Percentiles rank a stretch among this genome's conserved stretches.
Conservation (phyloP, 2,329 filamentous ascomycete species). For the Blastomyces gilchristii region DNA sequence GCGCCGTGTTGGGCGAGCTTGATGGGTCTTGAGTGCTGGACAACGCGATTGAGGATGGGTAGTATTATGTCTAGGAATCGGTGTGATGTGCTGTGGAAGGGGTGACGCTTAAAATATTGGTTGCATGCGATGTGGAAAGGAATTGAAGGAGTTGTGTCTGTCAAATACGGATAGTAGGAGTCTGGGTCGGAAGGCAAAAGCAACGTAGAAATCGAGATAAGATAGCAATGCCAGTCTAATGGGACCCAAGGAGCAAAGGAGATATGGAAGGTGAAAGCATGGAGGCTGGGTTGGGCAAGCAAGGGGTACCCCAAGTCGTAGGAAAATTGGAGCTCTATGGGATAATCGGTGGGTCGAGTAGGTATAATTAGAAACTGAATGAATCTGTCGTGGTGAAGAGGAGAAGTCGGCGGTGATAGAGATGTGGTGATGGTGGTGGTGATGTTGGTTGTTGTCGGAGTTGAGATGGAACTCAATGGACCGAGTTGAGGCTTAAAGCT, state of each 20-base stretch:
- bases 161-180: neutral
- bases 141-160: neutral
- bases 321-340: neutral
- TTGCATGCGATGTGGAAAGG: neutral
- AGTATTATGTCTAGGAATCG: neutral
- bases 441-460: neutral
- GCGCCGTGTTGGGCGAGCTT: slow-evolving; percentile 37
- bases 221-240: neutral
- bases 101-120: neutral
- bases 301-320: neutral
- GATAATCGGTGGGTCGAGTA: neutral
- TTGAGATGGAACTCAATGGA: neutral
- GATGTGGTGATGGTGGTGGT: neutral
- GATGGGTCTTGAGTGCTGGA: slow-evolving; percentile 22
- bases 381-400: neutral
- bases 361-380: neutral
- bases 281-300: neutral
- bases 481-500: neutral
- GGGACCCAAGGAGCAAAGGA: neutral
- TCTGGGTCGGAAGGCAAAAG: neutral
- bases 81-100: neutral
- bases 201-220: neutral
- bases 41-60: slow-evolving; percentile 22
- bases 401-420: neutral
- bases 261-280: neutral